Conservation (phyloP, 2,329 filamentous ascomycete species). For the Penicillium sp. region DNA sequence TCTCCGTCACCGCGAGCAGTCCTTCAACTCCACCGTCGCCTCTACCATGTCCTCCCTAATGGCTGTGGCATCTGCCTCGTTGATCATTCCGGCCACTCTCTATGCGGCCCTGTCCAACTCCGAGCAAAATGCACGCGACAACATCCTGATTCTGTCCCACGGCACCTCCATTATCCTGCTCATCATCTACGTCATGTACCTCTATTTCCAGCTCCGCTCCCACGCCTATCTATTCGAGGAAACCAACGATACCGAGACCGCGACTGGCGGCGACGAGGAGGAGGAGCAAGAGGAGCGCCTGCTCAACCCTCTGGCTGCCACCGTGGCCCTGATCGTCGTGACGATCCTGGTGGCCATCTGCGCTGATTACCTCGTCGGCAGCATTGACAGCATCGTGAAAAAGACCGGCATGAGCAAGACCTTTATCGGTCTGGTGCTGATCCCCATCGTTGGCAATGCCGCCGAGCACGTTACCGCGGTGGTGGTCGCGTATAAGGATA, state of each 20-base stretch:
- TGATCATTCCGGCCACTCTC: constrained; percentile 76
- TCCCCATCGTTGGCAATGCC: constrained; percentile 78
- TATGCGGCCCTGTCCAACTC: constrained; percentile 63
- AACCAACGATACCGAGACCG: constrained; percentile 44
- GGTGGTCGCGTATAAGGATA: constrained; percentile 75
- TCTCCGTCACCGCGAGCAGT: constrained; percentile 69
- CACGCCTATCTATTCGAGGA: constrained; percentile 72
- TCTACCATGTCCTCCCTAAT: constrained; percentile 67
- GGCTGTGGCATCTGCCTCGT: constrained; percentile 73
- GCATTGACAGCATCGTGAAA: constrained; percentile 71
- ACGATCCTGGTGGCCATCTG: constrained; percentile 72
- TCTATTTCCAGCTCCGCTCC: constrained; percentile 75
- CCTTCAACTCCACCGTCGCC: constrained; percentile 53
- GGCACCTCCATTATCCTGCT: constrained; percentile 76
- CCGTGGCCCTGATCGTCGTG: constrained; percentile 66
- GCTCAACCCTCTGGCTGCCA: constrained; percentile 66
- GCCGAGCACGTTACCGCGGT: constrained; percentile 81
- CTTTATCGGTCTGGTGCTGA: constrained; percentile 77
- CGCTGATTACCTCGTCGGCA: constrained; percentile 75
- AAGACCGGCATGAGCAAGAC: constrained; percentile 73
- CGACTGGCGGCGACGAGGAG: constrained; percentile 41
- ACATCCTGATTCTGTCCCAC: constrained; percentile 71
- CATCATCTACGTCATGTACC: constrained; percentile 72
- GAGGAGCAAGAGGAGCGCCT: constrained; percentile 49
- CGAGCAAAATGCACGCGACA: constrained; percentile 42